Conservation (phyloP, 768 basidiomycete genomes). For the Boletales sp. region DNA sequence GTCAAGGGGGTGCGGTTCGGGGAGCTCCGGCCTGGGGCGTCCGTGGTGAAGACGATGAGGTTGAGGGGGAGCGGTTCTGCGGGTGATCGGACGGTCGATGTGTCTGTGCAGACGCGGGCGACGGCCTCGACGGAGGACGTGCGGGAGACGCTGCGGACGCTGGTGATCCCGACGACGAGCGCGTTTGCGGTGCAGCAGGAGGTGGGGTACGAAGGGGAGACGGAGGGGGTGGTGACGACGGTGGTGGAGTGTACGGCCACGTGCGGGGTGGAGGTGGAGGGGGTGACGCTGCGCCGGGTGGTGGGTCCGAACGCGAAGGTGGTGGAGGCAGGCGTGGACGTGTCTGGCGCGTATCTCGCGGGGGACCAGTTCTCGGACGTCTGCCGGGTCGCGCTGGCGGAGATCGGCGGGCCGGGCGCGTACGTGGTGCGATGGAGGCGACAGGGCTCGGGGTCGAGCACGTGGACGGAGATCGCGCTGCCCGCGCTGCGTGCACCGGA, state of each 20-base stretch:
- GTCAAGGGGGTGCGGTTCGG: constrained; percentile 66
- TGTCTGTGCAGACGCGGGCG: constrained; percentile 68
- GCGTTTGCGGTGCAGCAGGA: constrained; percentile 55
- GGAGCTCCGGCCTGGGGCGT: constrained; percentile 51
- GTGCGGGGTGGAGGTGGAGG: constrained; percentile 52
- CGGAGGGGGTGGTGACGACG: constrained; percentile 53
- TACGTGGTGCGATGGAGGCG: constrained; percentile 67
- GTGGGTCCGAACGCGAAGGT: constrained; percentile 49
- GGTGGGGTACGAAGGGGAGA: constrained; percentile 50
- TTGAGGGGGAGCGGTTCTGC: constrained; percentile 58
- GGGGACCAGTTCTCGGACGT: constrained; percentile 63
- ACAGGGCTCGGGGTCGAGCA: constrained; percentile 34
- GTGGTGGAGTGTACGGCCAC: constrained; percentile 53
- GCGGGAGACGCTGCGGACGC: constrained; percentile 59
- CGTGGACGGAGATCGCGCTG: constrained; percentile 52
- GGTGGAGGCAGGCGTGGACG: constrained; percentile 41
- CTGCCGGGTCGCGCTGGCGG: constrained; percentile 48
- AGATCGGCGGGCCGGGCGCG: constrained; percentile 41
- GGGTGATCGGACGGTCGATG: constrained; percentile 73
- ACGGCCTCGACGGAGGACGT: neutral
- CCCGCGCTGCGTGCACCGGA: constrained; percentile 59
- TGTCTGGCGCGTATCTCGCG: constrained; percentile 38
- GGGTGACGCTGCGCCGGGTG: constrained; percentile 42
- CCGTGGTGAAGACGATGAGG: constrained; percentile 56
- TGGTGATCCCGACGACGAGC: constrained; percentile 62